Evolutionary conservation across 108 stramenopile genomes (phyloP).

Genomic region (Skeletonema grethae): DNA sequence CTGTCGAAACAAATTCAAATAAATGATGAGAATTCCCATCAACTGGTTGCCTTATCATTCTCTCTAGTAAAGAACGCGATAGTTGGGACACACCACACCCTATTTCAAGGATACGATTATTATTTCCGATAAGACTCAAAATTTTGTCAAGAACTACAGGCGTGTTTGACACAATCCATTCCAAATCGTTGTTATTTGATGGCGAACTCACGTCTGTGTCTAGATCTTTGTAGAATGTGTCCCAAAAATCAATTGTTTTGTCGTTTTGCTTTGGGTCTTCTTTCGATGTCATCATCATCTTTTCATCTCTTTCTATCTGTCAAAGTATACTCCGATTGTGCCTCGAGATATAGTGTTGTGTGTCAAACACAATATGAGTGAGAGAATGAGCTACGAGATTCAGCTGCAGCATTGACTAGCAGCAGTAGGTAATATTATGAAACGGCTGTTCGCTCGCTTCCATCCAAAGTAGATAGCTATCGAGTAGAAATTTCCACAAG

Average conservation of each 20-base stretch:
- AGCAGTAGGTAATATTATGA: too few relatives aligned
- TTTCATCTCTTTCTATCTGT: too few relatives aligned
- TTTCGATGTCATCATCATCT: not conserved
- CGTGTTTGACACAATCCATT: constrained; percentile 38
- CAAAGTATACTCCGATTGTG: too few relatives aligned
- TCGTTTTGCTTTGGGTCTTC: constrained; percentile 51
- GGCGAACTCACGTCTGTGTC: constrained; percentile 13
- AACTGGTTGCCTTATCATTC: constrained; percentile 4
- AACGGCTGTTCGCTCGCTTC: too few relatives aligned
- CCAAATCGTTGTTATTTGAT: constrained; percentile 48
- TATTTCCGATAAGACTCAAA: constrained; percentile 2
- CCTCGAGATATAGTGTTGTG: too few relatives aligned
- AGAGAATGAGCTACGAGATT: too few relatives aligned
- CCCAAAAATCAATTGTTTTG: constrained; percentile 74
- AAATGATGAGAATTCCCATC: not conserved
- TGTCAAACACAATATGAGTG: too few relatives aligned
- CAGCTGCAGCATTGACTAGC: too few relatives aligned
- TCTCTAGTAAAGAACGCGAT: constrained; percentile 53
- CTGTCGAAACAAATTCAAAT: constrained; percentile 60
- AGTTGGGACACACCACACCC: constrained; percentile 76
- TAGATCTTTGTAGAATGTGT: constrained; percentile 53
- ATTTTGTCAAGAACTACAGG: constrained; percentile 41
- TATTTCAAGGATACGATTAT: constrained; percentile 58
- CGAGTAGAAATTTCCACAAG: too few relatives aligned
- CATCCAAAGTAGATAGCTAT: too few relatives aligned